A percentile compares a stretch with the other conserved stretches of the same genome.
phyloP scores from a whole-genome alignment of 257 asterid genomes.

The Solanum medicagineum region DNA sequence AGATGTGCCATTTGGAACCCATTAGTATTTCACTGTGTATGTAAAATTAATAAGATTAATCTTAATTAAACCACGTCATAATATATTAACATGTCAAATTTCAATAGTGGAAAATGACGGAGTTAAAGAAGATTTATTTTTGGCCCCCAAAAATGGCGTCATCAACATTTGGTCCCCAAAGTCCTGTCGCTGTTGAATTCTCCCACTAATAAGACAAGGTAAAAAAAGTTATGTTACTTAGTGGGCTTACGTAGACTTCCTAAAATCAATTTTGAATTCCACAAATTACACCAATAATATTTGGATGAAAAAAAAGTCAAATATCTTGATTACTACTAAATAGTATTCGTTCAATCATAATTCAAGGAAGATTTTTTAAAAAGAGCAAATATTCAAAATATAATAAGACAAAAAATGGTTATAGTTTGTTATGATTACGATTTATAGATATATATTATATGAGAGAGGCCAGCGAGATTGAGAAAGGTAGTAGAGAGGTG shows the following conservation, averaged over 20 bases:
- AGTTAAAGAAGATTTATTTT: not conserved
- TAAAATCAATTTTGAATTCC: not conserved
- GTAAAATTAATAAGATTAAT: not conserved
- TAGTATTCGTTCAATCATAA: not conserved
- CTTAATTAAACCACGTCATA: not conserved
- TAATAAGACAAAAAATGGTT: too few relatives aligned
- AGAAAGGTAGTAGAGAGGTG: too few relatives aligned
- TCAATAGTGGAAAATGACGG: conserved; percentile 2
- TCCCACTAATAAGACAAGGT: not conserved
- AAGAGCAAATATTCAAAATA: too few relatives aligned
- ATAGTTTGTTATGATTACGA: too few relatives aligned
- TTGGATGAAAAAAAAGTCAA: not conserved
- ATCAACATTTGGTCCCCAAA: not conserved
- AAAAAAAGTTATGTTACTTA: not conserved
- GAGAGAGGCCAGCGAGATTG: too few relatives aligned
- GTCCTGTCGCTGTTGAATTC: not conserved
- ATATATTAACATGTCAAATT: not conserved
- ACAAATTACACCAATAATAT: not conserved
- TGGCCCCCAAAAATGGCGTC: conserved; percentile 9
- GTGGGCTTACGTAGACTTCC: not conserved
- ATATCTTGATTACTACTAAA: accelerated
- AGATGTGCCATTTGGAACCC: not conserved
- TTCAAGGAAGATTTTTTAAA: too few relatives aligned
- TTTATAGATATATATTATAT: too few relatives aligned
- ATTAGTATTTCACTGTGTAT: not conserved